Evolutionary conservation across 148 eudicot genomes (phyloP).

Genomic region (Vaccinium vitisidaea): DNA sequence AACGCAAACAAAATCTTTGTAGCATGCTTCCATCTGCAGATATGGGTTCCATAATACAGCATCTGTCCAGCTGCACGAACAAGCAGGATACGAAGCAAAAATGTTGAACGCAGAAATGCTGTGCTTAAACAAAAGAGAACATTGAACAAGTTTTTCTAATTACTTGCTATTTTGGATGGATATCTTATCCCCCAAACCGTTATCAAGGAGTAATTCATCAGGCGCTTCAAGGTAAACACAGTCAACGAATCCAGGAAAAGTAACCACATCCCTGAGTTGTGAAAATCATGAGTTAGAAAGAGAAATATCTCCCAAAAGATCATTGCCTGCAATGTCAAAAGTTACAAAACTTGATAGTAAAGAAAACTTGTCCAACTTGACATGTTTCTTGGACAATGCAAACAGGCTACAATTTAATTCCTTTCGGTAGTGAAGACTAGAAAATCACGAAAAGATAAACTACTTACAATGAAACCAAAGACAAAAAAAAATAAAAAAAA

Average conservation of each 20-base stretch:
- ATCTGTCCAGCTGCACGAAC: constrained; percentile 78
- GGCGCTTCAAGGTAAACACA: constrained; percentile 86
- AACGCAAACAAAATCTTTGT: constrained; percentile 93
- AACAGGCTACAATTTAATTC: background rate
- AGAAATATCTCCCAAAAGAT: background rate
- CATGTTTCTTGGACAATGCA: background rate
- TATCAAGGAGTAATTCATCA: constrained; percentile 62
- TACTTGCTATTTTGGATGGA: constrained; percentile 66
- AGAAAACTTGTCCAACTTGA: background rate
- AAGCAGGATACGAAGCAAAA: constrained; percentile 10
- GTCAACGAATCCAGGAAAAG: constrained; percentile 96
- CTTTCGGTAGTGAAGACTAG: background rate
- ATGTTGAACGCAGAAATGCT: background rate
- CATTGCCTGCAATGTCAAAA: background rate
- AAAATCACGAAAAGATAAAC: background rate
- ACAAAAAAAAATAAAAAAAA: background rate
- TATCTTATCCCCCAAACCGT: constrained; percentile 82
- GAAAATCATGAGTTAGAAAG: constrained; percentile 24
- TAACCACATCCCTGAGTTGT: constrained; percentile 67
- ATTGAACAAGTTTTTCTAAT: constrained; percentile 1
- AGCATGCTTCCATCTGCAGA: constrained; percentile 86
- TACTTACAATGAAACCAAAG: background rate
- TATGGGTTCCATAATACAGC: constrained; percentile 96
- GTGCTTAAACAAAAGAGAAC: background rate
- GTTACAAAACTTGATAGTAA: background rate